Conservation (phyloP, 1,284 basidiomycete species). For the Trichosporon ovoides region DNA sequence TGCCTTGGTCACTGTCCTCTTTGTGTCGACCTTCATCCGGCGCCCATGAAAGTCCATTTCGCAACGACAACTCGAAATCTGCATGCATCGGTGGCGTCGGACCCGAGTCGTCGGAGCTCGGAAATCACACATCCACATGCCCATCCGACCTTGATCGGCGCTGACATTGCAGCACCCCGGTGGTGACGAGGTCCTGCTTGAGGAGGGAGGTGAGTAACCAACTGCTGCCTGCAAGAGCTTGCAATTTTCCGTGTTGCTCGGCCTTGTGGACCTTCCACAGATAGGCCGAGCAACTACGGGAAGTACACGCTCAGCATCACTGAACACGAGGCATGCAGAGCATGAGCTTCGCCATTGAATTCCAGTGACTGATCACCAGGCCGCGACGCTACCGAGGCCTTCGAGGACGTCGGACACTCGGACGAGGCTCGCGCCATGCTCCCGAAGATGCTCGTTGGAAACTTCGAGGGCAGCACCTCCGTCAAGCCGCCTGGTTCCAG, state of each 20-base stretch:
- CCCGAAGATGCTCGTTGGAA: conserved; percentile 67
- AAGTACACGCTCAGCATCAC: no score
- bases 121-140: neutral
- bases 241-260: no score
- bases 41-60: neutral
- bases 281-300: no score
- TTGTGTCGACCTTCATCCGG: no score
- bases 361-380: conserved; percentile 37
- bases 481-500: neutral
- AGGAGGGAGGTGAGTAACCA: conserved; percentile 73
- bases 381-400: conserved; percentile 94
- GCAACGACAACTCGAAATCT: neutral
- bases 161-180: conserved; percentile 71
- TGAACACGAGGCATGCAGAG: no score
- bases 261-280: no score
- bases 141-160: neutral
- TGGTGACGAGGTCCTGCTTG: conserved; percentile 93
- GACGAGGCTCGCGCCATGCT: conserved; percentile 93
- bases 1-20: neutral
- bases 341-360: no score
- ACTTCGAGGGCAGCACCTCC: conserved; percentile 59
- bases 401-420: conserved; percentile 98
- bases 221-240: neutral
- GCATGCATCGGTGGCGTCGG: conserved; percentile 4
- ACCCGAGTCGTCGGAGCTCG: neutral